Conservation (phyloP, 306 rosid genomes). For the Geum urbanum region DNA sequence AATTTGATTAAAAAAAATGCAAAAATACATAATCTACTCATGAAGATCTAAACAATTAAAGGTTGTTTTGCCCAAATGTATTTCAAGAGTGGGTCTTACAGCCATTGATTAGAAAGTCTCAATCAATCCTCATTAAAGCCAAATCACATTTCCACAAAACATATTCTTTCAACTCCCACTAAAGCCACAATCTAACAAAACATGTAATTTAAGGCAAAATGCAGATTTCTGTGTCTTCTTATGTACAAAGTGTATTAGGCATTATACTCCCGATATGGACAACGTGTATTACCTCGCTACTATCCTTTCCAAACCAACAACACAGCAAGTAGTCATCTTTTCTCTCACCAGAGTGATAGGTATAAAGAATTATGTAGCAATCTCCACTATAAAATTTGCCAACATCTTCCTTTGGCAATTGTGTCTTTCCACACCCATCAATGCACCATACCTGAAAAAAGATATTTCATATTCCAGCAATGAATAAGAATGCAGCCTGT, state of each 20-base stretch:
- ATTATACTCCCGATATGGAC: slow-evolving; percentile 18
- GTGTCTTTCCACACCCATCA: slow-evolving; percentile 86
- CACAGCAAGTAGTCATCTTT: slow-evolving; percentile 95
- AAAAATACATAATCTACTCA: too few relatives aligned
- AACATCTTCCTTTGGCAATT: slow-evolving; percentile 67
- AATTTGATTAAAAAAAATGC: too few relatives aligned
- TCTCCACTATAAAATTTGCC: slow-evolving; percentile 95
- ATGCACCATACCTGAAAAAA: slow-evolving; percentile 78
- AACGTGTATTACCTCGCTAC: slow-evolving; percentile 65
- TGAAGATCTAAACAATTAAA: too few relatives aligned
- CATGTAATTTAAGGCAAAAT: background rate
- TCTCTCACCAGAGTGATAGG: slow-evolving; percentile 93
- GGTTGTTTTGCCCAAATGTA: too few relatives aligned
- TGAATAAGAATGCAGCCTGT: slow-evolving; percentile 4
- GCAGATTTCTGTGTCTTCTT: background rate
- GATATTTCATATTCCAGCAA: slow-evolving; percentile 13
- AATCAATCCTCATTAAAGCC: background rate
- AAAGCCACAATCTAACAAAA: background rate
- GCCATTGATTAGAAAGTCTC: too few relatives aligned
- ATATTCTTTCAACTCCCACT: background rate
- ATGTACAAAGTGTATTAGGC: background rate
- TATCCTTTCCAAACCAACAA: slow-evolving; percentile 92
- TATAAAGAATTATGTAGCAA: slow-evolving; percentile 86
- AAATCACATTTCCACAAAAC: background rate
- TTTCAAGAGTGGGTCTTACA: too few relatives aligned